phyloP scores from a whole-genome alignment of 176 grass and related monocot species.

The Cymbopogon citratus region DNA sequence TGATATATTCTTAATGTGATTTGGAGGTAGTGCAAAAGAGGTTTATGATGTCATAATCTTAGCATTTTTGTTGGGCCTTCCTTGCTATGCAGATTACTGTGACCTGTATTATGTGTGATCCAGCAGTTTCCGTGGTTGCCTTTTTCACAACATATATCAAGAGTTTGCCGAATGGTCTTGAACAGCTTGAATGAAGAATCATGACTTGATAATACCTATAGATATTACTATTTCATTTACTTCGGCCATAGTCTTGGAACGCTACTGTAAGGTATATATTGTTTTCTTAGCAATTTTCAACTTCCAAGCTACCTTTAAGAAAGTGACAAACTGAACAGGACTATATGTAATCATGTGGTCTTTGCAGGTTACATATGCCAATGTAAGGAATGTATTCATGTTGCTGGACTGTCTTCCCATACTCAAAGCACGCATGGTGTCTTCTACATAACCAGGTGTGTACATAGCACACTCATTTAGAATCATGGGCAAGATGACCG shows the following conservation, averaged over 20 bases:
- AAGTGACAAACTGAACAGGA: constrained; percentile 17
- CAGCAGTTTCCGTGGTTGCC: not conserved
- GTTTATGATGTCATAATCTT: not conserved
- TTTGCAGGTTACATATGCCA: constrained; percentile 29
- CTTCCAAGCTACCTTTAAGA: not conserved
- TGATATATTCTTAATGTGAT: constrained; percentile 23
- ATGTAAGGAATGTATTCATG: not conserved
- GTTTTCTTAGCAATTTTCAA: not conserved
- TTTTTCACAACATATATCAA: constrained; percentile 9
- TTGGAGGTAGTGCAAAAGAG: not conserved
- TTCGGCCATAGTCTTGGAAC: not conserved
- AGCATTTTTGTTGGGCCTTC: constrained; percentile 11
- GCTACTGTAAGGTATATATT: not conserved
- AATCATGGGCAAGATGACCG: constrained; percentile 21
- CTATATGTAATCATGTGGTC: constrained; percentile 4
- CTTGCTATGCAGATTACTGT: constrained; percentile 9
- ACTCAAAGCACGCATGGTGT: not conserved
- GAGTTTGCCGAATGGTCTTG: constrained; percentile 9
- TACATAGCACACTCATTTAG: not conserved
- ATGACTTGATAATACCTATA: not conserved
- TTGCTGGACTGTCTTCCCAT: constrained; percentile 18
- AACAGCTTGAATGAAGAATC: not conserved
- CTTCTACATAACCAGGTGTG: constrained; percentile 31
- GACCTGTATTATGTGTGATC: not conserved
- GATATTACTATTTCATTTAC: not conserved